A percentile compares a stretch with the other conserved stretches of the same genome.
These are phyloP conservation scores for Coccomyxa sp. DNA, from an alignment of 139 green algal species.

Conservation along the genomic window DNA sequence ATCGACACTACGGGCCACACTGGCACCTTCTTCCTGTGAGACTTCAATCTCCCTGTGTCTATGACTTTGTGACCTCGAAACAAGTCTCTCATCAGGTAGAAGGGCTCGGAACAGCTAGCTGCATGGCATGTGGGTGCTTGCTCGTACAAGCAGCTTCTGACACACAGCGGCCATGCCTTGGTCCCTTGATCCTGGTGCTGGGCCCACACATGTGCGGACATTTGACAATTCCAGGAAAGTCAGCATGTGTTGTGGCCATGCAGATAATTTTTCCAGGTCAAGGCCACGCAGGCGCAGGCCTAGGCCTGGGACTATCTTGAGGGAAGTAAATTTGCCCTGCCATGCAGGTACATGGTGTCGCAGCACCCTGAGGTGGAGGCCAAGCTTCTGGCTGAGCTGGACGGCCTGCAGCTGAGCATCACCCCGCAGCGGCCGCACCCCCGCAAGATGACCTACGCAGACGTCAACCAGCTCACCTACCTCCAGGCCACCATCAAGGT, in stretches of 20 bases:
- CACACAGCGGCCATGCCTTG: too few relatives aligned
- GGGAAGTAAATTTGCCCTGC: too few relatives aligned
- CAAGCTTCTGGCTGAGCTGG: constrained; percentile 14
- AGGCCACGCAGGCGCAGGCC: too few relatives aligned
- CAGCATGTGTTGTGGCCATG: too few relatives aligned
- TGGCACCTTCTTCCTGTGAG: too few relatives aligned
- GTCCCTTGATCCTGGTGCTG: too few relatives aligned
- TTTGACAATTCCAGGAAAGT: too few relatives aligned
- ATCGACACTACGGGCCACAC: constrained; percentile 32
- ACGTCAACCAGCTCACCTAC: constrained; percentile 15
- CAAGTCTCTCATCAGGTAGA: neutral
- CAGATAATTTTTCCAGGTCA: too few relatives aligned
- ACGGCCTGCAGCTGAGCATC: constrained; percentile 4
- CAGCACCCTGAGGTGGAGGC: constrained; percentile 30
- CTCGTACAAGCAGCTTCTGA: neutral
- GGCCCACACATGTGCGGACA: too few relatives aligned
- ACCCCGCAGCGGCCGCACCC: neutral
- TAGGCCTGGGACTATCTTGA: too few relatives aligned
- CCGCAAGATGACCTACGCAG: neutral
- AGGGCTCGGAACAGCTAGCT: neutral
- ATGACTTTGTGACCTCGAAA: neutral
- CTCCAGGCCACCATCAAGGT: constrained; percentile 22
- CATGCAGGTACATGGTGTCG: constrained; percentile 13
- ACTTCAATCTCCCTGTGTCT: too few relatives aligned
- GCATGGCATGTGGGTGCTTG: neutral